phyloP scores from a whole-genome alignment of 2,329 filamentous ascomycete species.

The Aureobasidium sp. region DNA sequence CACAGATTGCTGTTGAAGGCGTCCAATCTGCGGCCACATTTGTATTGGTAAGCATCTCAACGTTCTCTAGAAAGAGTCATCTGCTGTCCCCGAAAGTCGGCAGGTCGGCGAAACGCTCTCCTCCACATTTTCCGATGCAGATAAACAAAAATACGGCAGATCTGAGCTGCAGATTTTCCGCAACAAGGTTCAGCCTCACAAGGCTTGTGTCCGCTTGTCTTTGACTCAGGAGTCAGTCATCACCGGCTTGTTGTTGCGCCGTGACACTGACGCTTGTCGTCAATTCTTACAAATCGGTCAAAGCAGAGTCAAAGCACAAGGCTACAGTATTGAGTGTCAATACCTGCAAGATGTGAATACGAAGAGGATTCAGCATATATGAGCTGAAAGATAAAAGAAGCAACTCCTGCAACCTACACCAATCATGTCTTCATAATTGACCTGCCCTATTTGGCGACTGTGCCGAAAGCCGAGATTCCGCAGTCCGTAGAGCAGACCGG shows the following conservation, averaged over 20 bases:
- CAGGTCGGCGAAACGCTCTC: not conserved
- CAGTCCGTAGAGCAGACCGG: not conserved
- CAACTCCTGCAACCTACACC: not conserved
- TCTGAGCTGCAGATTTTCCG: not conserved
- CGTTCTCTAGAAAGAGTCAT: not conserved
- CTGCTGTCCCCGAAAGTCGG: not conserved
- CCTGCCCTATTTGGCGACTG: not conserved
- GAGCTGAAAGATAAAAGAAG: not conserved
- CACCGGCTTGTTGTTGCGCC: not conserved
- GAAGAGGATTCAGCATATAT: not conserved
- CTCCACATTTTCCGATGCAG: constrained; percentile 1
- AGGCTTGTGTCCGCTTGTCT: constrained; percentile 1
- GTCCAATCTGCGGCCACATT: too few species aligned
- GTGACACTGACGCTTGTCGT: not conserved
- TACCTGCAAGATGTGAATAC: too few species aligned
- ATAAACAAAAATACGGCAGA: constrained; percentile 1
- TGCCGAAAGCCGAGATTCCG: not conserved
- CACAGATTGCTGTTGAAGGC: not conserved
- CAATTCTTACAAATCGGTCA: not conserved
- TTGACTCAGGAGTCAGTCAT: not conserved
- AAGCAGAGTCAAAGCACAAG: too few species aligned
- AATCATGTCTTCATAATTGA: not conserved
- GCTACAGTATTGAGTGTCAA: not conserved
- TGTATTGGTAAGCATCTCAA: not conserved
- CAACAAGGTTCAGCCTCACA: constrained; percentile 6